Conservation (phyloP, 345 rosid species). For the Populus tremula region DNA sequence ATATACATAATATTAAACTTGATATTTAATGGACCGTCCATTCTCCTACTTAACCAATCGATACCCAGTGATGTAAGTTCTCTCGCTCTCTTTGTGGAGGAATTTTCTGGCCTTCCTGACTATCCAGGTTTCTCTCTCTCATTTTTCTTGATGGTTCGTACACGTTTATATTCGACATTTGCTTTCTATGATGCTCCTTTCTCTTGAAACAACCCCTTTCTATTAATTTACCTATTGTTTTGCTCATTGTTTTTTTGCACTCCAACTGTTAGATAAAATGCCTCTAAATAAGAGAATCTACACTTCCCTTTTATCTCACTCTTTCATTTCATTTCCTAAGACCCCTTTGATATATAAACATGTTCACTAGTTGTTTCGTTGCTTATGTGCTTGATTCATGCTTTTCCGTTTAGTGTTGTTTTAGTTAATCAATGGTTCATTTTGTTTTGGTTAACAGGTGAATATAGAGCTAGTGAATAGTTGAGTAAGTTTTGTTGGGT, state of each 20-base stretch:
- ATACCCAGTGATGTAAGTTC: background rate
- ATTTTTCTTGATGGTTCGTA: background rate
- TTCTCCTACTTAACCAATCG: too few species aligned
- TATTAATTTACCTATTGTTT: fast-evolving
- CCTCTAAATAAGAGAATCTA: background rate
- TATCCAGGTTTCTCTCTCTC: background rate
- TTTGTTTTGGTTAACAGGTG: too few species aligned
- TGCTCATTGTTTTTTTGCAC: background rate
- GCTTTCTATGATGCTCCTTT: background rate
- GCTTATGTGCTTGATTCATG: too few species aligned
- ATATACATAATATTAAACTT: fast-evolving
- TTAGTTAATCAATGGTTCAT: too few species aligned
- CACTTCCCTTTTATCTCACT: background rate
- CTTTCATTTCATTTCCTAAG: background rate
- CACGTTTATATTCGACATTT: too few species aligned
- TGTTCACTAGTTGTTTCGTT: background rate
- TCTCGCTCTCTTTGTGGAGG: background rate
- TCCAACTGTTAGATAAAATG: conserved; percentile 21
- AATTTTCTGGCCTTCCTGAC: background rate
- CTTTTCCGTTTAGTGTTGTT: too few species aligned
- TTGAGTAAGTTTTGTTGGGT: conserved; percentile 4
- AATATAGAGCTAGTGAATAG: background rate
- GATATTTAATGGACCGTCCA: background rate
- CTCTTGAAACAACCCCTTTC: background rate
- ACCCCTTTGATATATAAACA: background rate